Evolutionary conservation across 805 yeast genomes (phyloP).

Genomic region (Cyberlindnera veronae): DNA sequence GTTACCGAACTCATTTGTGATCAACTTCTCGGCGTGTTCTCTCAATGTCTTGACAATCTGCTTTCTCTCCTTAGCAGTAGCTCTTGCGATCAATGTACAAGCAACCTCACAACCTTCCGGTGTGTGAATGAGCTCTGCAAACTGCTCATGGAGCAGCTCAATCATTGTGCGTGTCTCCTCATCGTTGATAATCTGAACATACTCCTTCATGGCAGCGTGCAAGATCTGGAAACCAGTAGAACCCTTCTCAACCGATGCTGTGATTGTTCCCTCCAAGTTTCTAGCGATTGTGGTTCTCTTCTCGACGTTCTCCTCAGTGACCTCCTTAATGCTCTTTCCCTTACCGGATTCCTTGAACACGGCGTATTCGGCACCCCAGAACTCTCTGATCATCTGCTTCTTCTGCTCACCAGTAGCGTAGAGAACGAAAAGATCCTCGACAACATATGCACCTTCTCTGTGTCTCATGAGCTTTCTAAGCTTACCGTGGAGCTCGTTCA

Average conservation of each 20-base stretch:
- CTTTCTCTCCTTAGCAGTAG: constrained; percentile 92
- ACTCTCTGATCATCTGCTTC: constrained; percentile 89
- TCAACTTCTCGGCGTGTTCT: constrained; percentile 70
- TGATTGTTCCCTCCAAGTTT: constrained; percentile 78
- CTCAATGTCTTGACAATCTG: constrained; percentile 66
- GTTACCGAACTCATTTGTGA: constrained; percentile 85
- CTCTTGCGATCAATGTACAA: constrained; percentile 69
- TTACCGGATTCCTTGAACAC: constrained; percentile 76
- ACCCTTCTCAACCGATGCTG: constrained; percentile 91
- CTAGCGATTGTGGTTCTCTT: constrained; percentile 70
- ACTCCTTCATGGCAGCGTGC: constrained; percentile 95
- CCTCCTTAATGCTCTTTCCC: constrained; percentile 59
- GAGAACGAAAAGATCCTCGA: constrained; percentile 85
- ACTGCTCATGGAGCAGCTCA: constrained; percentile 79
- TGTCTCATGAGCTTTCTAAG: constrained; percentile 92
- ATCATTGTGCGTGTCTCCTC: constrained; percentile 76
- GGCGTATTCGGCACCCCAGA: constrained; percentile 95
- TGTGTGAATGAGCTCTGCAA: constrained; percentile 94
- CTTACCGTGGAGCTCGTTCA: constrained; percentile 86
- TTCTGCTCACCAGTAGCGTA: constrained; percentile 83
- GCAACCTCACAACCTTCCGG: constrained; percentile 94
- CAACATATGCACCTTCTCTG: constrained; percentile 96
- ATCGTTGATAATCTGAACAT: constrained; percentile 64
- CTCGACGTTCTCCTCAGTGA: constrained; percentile 65
- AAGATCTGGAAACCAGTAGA: constrained; percentile 93